Base-by-base conservation (phyloP, 2,329 filamentous ascomycete species). In the Phyllosticta capitalensis region DNA sequence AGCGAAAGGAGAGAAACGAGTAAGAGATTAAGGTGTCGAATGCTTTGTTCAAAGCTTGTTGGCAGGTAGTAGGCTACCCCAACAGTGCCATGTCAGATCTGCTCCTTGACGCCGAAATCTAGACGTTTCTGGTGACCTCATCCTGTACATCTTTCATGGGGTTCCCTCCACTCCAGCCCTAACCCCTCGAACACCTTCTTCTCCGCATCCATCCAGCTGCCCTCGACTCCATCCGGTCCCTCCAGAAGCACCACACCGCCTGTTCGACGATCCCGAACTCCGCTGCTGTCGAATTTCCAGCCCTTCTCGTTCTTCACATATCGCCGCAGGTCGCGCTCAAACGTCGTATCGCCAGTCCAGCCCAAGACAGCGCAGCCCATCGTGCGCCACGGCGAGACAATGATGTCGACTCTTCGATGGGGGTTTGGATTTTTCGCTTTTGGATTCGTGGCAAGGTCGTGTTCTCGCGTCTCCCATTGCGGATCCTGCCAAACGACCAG, bases 281-380 rank as follows among this genome's bases (percentile, higher is more conserved):
- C 94, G 67, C 89, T 95, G 63, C 88, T 94, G 69, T 96, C 92
- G 69, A 97, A 97, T 71, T 94, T 95, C 79, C 90, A 86, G 0
- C 78, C 78, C 66, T 83, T 85, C 60, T 81, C 78, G 45, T 84
- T 80, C 71, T 89, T 92, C 62, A 87, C 90, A 72, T 92, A 95
- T 33, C 86, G 78, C 49, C 92, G 79, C 58, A 97, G 71, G 71
- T 97, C 94, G 22, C 92, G 79, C 76, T 96, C 84, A 65, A 96
- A 97, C 0, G 91, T 96, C 0, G 87, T 95, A 1, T 86, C 92
- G 0, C 91, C 89, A 17, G 83, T 87, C 94, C 92, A 97, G 1
- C 91, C 92, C 19, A 92, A 75, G 3, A 97, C 81, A 0, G 92
- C 92, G 65, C 91, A 96, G 0, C 94, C 92, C 0, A 89, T 85